Percentiles rank a stretch among this genome's conserved stretches.
phyloP scores from a whole-genome alignment of 2,329 filamentous ascomycete genomes.

The Fusarium mundagurra region DNA sequence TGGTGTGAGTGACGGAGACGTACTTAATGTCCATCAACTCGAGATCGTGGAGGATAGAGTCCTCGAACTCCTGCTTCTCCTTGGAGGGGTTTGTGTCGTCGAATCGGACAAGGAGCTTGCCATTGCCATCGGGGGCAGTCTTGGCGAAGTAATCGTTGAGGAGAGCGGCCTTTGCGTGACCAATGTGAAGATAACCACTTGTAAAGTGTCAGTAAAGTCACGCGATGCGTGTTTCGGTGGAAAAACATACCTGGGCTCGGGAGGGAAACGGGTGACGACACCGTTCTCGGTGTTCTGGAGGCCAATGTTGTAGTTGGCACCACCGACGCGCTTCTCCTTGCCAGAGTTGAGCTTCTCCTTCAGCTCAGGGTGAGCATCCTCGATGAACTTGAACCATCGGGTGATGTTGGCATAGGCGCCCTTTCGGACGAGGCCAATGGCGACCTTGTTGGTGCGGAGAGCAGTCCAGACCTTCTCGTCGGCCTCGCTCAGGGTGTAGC shows the following conservation, averaged over 20 bases:
- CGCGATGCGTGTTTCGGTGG: background rate
- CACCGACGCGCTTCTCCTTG: conserved; percentile 78
- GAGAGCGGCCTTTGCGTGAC: conserved; percentile 92
- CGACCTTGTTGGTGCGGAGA: conserved; percentile 85
- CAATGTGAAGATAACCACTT: conserved; percentile 89
- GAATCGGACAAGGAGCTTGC: conserved; percentile 89
- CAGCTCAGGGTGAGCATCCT: conserved; percentile 82
- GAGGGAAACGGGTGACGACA: conserved; percentile 91
- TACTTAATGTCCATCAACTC: conserved; percentile 91
- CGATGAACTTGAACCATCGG: conserved; percentile 89
- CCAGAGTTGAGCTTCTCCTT: conserved; percentile 64
- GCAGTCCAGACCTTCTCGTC: conserved; percentile 87
- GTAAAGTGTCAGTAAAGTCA: conserved; percentile 21
- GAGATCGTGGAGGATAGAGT: conserved; percentile 92
- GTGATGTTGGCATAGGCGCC: conserved; percentile 79
- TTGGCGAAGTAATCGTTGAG: conserved; percentile 98
- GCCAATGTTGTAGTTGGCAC: conserved; percentile 88
- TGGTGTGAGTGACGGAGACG: conserved; percentile 87
- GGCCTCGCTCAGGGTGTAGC: conserved; percentile 78
- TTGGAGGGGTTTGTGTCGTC: conserved; percentile 98
- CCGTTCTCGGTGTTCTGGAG: conserved; percentile 86
- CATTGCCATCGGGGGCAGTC: conserved; percentile 90
- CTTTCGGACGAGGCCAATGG: conserved; percentile 82
- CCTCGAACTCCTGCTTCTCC: conserved; percentile 96
- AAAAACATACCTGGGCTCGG: conserved; percentile 81